These are phyloP conservation scores for Gilbertella persicaria DNA, from an alignment of 371 early-diverging fungal genomes.

Conservation along the genomic window DNA sequence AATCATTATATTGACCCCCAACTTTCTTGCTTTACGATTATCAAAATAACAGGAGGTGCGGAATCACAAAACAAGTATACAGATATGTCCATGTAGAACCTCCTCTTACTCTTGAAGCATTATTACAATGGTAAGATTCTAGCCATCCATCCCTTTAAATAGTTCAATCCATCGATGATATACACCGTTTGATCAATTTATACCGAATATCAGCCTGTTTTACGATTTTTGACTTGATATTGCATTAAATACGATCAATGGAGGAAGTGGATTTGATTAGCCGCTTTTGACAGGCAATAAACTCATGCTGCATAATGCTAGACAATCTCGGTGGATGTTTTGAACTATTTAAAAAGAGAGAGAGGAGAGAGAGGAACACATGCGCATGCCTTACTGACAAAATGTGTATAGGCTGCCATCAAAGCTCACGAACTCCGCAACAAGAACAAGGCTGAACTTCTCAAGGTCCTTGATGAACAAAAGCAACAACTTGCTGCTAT, in stretches of 20 bases:
- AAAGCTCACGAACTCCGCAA: conserved; percentile 91
- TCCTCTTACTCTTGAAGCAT: conserved; percentile 26
- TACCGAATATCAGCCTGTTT: too few relatives aligned
- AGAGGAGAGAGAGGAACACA: too few relatives aligned
- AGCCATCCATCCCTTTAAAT: conserved; percentile 1
- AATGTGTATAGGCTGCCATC: conserved; percentile 63
- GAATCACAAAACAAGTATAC: conserved; percentile 15
- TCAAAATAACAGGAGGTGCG: conserved; percentile 4
- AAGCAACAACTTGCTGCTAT: conserved; percentile 90
- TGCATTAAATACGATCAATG: too few relatives aligned
- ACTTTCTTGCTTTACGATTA: not conserved
- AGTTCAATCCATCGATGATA: conserved; percentile 17
- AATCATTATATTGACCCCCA: too few relatives aligned
- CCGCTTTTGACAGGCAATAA: too few relatives aligned
- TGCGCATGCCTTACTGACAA: too few relatives aligned
- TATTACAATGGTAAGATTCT: conserved; percentile 17
- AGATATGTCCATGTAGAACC: not conserved
- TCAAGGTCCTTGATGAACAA: conserved; percentile 87
- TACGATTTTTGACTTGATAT: too few relatives aligned
- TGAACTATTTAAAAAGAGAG: too few relatives aligned
- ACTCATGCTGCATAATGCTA: too few relatives aligned
- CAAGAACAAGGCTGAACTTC: conserved; percentile 90
- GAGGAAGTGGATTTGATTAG: too few relatives aligned
- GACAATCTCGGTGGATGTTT: conserved; percentile 1
- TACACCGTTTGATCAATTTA: too few relatives aligned